These are phyloP conservation scores for Populus davidiana DNA, from an alignment of 345 rosid species.

Conservation along the genomic window DNA sequence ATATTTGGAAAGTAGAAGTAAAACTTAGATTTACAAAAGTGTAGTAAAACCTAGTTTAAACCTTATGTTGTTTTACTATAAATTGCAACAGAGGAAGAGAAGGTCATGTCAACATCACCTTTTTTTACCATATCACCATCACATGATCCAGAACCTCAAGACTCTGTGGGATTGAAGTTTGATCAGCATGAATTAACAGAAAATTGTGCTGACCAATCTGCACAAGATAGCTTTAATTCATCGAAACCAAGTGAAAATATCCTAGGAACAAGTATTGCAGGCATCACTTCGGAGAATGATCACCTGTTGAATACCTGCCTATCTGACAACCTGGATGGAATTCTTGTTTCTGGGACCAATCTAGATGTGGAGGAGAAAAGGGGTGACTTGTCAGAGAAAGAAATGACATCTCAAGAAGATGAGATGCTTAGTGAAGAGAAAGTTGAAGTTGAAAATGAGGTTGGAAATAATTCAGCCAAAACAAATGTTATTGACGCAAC, in stretches of 20 bases:
- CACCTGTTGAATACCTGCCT: background rate
- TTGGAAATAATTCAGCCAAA: background rate
- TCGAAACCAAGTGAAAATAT: background rate
- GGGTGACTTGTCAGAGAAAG: background rate
- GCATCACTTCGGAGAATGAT: conserved; percentile 18
- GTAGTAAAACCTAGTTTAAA: background rate
- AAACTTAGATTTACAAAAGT: background rate
- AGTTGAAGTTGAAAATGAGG: conserved; percentile 12
- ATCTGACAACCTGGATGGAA: conserved; percentile 5
- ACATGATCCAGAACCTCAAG: conserved; percentile 18
- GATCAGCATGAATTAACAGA: conserved; percentile 12
- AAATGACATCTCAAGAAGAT: conserved; percentile 7
- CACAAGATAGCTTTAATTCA: conserved; percentile 3
- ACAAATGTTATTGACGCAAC: background rate
- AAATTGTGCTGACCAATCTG: background rate
- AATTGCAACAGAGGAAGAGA: conserved; percentile 25
- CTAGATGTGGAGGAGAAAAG: background rate
- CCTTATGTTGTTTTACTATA: background rate
- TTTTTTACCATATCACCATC: conserved; percentile 4
- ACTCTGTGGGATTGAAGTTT: conserved; percentile 11
- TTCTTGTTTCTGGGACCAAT: conserved; percentile 10
- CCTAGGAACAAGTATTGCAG: conserved; percentile 16
- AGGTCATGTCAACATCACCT: background rate
- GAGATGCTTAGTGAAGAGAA: conserved; percentile 15
- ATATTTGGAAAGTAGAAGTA: background rate